These are phyloP conservation scores for Diaporthe sp. DNA, from an alignment of 2,329 filamentous ascomycete species.

Conservation along the genomic window DNA sequence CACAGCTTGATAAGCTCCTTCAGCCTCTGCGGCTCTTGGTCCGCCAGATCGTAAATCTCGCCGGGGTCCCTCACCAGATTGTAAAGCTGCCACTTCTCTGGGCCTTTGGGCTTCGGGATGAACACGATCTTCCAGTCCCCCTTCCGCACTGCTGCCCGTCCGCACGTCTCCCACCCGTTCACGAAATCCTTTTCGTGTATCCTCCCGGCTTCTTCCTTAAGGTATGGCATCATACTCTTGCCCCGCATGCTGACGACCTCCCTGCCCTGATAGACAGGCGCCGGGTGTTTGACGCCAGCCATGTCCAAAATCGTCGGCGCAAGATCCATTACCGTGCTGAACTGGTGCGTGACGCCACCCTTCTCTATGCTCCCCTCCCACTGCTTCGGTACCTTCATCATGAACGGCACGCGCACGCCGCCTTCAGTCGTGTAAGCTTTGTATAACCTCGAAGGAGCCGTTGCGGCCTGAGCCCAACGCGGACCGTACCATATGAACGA, in stretches of 20 bases:
- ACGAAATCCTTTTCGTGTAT: constrained; percentile 55
- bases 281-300: constrained; percentile 64
- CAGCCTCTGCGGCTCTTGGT: constrained; percentile 50
- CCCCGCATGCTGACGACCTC: constrained; percentile 53
- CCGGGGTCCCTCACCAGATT: constrained; percentile 61
- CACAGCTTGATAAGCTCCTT: constrained; percentile 52
- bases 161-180: constrained; percentile 55
- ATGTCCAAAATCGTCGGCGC: constrained; percentile 64
- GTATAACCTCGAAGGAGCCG: constrained; percentile 48
- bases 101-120: constrained; percentile 63
- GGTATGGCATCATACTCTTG: constrained; percentile 52
- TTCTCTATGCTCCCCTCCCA: constrained; percentile 46
- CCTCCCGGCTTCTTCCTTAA: constrained; percentile 45
- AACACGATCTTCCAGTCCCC: constrained; percentile 59
- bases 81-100: constrained; percentile 65
- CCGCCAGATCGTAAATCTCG: constrained; percentile 57
- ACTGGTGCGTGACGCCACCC: constrained; percentile 60
- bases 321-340: constrained; percentile 68
- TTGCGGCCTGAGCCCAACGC: constrained; percentile 61
- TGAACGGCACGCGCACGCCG: constrained; percentile 66
- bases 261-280: constrained; percentile 60
- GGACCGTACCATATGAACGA: constrained; percentile 72
- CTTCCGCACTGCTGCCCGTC: constrained; percentile 51
- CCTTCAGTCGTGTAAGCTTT: constrained; percentile 60
- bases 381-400: constrained; percentile 50